Evolutionary conservation across 306 rosid species (phyloP), one percentile per base, ranked within the genome.

Genomic region (Vigna unguiculata): DNA sequence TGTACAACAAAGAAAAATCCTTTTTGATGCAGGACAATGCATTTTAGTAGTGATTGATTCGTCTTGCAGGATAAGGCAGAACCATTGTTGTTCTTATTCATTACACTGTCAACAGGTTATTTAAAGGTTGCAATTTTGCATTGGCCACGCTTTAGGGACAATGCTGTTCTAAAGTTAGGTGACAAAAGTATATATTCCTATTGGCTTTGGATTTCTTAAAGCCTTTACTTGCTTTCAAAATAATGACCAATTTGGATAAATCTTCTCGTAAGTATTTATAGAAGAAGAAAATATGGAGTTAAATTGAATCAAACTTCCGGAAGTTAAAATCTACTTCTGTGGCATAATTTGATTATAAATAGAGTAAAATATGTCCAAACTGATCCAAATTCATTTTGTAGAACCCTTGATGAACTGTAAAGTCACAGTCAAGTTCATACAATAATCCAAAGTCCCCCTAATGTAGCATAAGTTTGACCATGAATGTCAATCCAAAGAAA

Each of bases 111-210:
- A 73, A 46, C 28, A 32, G 9, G 38, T 61, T 19, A 74, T 46
- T 62, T 14, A 22, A 62, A 62, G 73, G 13, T 16, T 49, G 28
- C 72, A 57, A 57, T 38, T 38, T 51, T 38, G 45, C 11, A 51
- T 53, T 76, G 64, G 57, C 10, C 16, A 21, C 38, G 73, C 55
- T 51, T 20, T 65, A 51, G 64, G 28, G 63, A 24, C 9, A 2
- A 6, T 2, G 20, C 16, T 61, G 43, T 14, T 60, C 17, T 4
- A 57, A 28, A 59, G 3, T 59, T 28, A 59, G 20, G 40, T 12
- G 20, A 25, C 20, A 25, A 25, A 58, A 19, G 64, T 58, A 58
- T 25, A 24, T 58, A 10, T 22, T 12, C 17, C 40, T n/a, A 15
- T 15, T 15, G 13, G 9, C 17, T 30, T 30, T 30, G 1, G 11